phyloP scores from a whole-genome alignment of 2,329 filamentous ascomycete genomes.

The Colletotrichum spinosum region DNA sequence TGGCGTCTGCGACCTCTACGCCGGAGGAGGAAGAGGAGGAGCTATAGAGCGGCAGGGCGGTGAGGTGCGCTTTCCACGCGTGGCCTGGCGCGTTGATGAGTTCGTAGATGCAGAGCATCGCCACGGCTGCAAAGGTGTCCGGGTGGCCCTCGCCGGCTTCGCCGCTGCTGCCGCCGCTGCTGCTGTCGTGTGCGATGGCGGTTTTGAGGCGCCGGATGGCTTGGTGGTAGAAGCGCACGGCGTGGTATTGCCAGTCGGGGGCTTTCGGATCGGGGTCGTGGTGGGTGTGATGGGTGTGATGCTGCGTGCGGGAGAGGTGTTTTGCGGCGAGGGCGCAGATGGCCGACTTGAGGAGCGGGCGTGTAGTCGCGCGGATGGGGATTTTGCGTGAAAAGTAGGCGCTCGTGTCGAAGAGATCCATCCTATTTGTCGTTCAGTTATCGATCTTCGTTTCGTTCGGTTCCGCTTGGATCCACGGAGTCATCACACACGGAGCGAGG shows the following conservation, averaged over 20 bases:
- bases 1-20: conserved; percentile 48
- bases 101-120: conserved; percentile 76
- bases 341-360: conserved; percentile 60
- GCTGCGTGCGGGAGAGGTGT: conserved; percentile 69
- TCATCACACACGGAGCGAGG: not conserved
- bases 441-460: no score
- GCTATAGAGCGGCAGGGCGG: conserved; percentile 70
- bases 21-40: conserved; percentile 35
- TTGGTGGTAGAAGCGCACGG: conserved; percentile 12
- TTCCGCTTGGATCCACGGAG: no score
- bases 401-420: conserved; percentile 66
- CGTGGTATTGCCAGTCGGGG: conserved; percentile 9
- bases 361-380: conserved; percentile 65
- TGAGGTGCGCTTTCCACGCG: conserved; percentile 74
- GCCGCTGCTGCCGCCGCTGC: conserved; percentile 38
- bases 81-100: conserved; percentile 73
- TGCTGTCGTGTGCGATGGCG: not conserved
- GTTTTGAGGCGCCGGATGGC: conserved; percentile 54
- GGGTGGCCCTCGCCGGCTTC: conserved; percentile 37
- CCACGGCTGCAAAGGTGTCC: conserved; percentile 71
- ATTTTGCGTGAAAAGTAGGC: conserved; percentile 71
- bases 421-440: conserved; percentile 41
- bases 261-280: conserved; percentile 40
- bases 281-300: conserved; percentile 73
- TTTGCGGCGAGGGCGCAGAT: conserved; percentile 71